These are phyloP conservation scores for Carex pumila DNA, from an alignment of 176 grass and related monocot species.

Conservation along the genomic window DNA sequence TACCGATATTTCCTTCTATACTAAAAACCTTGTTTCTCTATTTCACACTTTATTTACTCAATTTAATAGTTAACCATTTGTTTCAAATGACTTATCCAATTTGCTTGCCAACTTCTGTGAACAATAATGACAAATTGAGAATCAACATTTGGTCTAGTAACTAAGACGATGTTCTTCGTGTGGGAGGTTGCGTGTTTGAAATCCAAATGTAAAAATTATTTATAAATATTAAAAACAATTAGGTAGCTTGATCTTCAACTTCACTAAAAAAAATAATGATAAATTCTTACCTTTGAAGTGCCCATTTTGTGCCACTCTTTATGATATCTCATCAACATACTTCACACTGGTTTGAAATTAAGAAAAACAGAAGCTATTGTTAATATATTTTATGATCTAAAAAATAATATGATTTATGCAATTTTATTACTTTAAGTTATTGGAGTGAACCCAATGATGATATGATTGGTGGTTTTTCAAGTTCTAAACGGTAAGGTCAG, in stretches of 20 bases:
- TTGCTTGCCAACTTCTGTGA: neutral
- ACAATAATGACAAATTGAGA: no score
- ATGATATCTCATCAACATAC: neutral
- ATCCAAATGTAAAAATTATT: no score
- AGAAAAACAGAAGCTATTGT: neutral
- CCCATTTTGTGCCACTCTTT: no score
- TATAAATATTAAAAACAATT: no score
- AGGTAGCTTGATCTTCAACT: no score
- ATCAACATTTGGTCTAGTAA: no score
- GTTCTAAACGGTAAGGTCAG: no score
- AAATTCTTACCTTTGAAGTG: no score
- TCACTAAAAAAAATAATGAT: no score
- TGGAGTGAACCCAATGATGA: neutral
- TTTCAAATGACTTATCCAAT: neutral
- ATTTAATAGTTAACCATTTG: neutral
- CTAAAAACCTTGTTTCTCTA: neutral
- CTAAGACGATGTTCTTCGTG: no score
- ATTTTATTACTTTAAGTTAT: neutral
- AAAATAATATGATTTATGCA: neutral
- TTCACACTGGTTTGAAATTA: neutral
- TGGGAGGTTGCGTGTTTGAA: no score
- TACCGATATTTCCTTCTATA: no score
- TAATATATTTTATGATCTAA: neutral
- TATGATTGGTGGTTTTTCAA: neutral
- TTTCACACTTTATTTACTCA: neutral